Evolutionary conservation across 2,329 filamentous ascomycete genomes (phyloP).

Genomic region (Xylaria multiplex): DNA sequence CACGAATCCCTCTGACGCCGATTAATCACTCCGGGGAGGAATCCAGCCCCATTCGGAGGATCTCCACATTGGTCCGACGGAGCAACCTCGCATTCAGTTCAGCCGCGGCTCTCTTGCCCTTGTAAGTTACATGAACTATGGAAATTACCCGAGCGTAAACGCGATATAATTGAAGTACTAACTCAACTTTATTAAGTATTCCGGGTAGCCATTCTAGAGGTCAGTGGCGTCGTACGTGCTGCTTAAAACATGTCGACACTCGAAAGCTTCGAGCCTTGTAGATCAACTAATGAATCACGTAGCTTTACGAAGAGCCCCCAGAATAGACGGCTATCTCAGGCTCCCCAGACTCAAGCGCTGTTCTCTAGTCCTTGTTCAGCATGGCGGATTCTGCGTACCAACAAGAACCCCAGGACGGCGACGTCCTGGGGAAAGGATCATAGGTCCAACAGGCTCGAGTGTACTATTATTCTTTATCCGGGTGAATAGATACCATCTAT

Average conservation of each 20-base stretch:
- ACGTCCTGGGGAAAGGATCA: not conserved
- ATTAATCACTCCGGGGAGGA: slow-evolving; percentile 11
- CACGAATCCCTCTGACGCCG: not conserved
- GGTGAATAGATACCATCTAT: not conserved
- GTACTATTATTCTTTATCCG: slow-evolving; percentile 2
- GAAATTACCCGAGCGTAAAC: no score
- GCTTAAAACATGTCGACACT: not conserved
- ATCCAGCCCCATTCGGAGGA: slow-evolving; percentile 2
- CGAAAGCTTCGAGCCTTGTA: not conserved
- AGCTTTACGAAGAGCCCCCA: not conserved
- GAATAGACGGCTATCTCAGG: not conserved
- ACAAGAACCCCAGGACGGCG: not conserved
- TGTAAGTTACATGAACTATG: not conserved
- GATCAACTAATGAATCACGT: not conserved
- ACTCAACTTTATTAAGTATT: not conserved
- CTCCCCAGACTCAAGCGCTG: not conserved
- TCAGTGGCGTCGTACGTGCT: not conserved
- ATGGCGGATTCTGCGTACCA: not conserved
- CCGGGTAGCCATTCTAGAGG: not conserved
- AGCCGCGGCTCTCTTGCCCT: not conserved
- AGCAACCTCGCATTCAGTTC: not conserved
- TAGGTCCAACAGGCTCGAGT: not conserved
- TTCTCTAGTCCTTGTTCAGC: not conserved
- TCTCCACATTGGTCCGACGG: slow-evolving; percentile 17
- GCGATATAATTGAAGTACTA: not conserved